These are phyloP conservation scores for Diaporthe nobilis DNA, from an alignment of 2,329 filamentous ascomycete genomes.

Conservation along the genomic window DNA sequence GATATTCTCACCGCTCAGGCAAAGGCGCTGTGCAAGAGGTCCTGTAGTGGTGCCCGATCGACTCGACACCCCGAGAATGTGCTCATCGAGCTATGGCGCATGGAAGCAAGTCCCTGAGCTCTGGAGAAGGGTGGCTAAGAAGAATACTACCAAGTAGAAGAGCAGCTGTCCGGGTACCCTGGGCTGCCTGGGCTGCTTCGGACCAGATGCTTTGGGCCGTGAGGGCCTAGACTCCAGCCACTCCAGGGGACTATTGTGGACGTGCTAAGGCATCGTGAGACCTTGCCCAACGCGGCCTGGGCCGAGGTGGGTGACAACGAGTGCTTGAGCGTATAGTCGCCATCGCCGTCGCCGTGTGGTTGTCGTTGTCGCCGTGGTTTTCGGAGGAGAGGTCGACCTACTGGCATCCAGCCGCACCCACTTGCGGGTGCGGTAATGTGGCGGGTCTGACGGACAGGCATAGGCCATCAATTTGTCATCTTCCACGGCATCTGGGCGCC, in stretches of 20 bases:
- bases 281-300: slow-evolving; percentile 14
- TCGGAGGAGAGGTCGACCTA: neutral
- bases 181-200: neutral
- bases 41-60: neutral
- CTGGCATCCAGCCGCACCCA: neutral
- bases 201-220: slow-evolving; percentile 19
- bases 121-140: neutral
- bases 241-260: neutral
- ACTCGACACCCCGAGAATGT: neutral
- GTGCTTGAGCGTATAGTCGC: neutral
- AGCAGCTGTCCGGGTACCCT: neutral
- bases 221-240: slow-evolving; percentile 27
- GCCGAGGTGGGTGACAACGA: neutral
- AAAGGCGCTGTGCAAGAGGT: neutral
- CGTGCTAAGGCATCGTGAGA: slow-evolving; percentile 2
- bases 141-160: neutral
- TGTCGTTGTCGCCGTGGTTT: neutral
- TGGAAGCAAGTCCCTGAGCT: neutral
- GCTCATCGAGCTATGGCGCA: slow-evolving; percentile 1
- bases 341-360: neutral
- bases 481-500: neutral
- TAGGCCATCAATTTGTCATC: neutral
- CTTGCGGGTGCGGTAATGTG: neutral
- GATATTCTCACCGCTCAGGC: slow-evolving; percentile 4
- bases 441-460: neutral